Percentiles rank a stretch among this genome's conserved stretches.
Evolutionary conservation across 202 grass and related monocot genomes (phyloP).

Genomic region (Dendrocalamus latiflorus): DNA sequence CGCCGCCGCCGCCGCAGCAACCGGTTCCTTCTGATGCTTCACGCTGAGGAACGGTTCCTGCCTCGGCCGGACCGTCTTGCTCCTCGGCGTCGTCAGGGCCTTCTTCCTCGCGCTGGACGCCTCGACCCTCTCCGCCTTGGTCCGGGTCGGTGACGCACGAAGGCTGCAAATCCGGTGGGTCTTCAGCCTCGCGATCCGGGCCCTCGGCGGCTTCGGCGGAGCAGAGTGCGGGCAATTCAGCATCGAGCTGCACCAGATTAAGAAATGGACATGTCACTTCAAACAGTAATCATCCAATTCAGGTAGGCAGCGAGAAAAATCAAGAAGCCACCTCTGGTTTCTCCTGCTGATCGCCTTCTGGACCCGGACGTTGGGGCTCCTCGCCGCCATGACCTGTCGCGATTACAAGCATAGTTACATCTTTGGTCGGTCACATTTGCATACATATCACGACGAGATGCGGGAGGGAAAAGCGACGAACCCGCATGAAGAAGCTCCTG

Average conservation of each 20-base stretch:
- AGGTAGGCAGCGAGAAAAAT: not conserved
- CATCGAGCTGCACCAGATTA: constrained; percentile 42
- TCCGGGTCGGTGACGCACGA: constrained; percentile 26
- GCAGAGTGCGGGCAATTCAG: constrained; percentile 68
- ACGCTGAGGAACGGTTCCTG: no score
- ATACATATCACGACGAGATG: not conserved
- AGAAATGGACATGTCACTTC: not conserved
- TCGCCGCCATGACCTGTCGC: constrained; percentile 78
- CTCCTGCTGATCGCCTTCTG: constrained; percentile 43
- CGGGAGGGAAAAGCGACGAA: constrained; percentile 13
- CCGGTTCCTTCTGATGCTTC: no score
- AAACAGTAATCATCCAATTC: not conserved
- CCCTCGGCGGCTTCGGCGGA: constrained; percentile 56
- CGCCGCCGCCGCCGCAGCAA: no score
- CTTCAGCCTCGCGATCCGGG: constrained; percentile 49
- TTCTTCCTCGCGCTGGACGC: constrained; percentile 41
- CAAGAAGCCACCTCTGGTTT: constrained; percentile 31
- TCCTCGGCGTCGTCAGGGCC: no score
- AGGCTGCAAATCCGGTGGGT: constrained; percentile 33
- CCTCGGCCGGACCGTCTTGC: no score
- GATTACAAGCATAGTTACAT: not conserved
- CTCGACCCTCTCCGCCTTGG: constrained; percentile 29
- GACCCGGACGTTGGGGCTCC: constrained; percentile 75
- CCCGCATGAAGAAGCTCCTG: constrained; percentile 78
- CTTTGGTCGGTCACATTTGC: not conserved